Conservation (phyloP, 2,329 filamentous ascomycete genomes). For the Fusarium sp. region DNA sequence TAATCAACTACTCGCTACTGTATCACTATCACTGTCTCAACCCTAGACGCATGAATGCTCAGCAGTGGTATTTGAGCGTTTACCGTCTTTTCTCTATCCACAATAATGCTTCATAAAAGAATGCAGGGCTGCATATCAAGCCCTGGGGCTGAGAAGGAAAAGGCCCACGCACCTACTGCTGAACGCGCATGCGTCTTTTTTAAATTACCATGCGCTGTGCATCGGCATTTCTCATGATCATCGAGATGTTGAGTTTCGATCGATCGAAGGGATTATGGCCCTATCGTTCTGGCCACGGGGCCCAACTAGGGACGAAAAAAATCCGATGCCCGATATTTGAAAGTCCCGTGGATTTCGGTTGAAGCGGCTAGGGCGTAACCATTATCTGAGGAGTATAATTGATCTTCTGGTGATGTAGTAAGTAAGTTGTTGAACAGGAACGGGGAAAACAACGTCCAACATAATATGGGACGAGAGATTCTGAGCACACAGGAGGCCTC, state of each 20-base stretch:
- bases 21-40: background rate
- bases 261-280: slow-evolving; percentile 23
- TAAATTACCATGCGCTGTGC: slow-evolving; percentile 11
- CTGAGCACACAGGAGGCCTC: slow-evolving; percentile 16
- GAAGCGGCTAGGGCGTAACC: slow-evolving; percentile 5
- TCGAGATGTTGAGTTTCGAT: slow-evolving; percentile 28
- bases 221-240: slow-evolving; percentile 17
- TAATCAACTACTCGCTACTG: background rate
- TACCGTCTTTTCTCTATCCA: slow-evolving; percentile 14
- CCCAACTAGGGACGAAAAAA: slow-evolving; percentile 17
- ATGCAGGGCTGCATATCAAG: slow-evolving; percentile 14
- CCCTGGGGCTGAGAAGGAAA: background rate
- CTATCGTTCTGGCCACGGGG: background rate
- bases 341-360: background rate
- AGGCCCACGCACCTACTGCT: background rate
- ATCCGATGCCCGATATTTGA: slow-evolving; percentile 3
- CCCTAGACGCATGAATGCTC: background rate
- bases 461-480: background rate
- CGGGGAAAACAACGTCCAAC: background rate
- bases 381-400: background rate
- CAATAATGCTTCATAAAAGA: slow-evolving; percentile 9
- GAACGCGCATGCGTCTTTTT: slow-evolving; percentile 10
- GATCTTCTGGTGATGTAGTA: background rate
- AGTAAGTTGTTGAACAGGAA: background rate
- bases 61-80: slow-evolving; percentile 2